phyloP scores from a whole-genome alignment of 805 yeast species.

The Yarrowia porcina region DNA sequence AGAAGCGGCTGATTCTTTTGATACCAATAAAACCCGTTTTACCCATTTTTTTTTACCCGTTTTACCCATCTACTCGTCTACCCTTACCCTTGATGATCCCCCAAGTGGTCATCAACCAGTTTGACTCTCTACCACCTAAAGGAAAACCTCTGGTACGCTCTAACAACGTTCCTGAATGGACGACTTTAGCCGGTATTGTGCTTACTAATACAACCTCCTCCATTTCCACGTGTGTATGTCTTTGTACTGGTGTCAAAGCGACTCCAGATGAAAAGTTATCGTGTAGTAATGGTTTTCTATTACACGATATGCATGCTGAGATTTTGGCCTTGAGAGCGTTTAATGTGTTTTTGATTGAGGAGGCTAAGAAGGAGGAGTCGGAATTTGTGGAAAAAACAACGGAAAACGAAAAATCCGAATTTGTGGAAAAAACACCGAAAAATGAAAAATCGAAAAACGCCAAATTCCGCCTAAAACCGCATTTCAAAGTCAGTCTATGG shows the following conservation, averaged over 20 bases:
- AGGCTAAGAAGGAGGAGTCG: conserved; percentile 36
- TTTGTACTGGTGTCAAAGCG: conserved; percentile 83
- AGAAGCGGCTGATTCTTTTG: no score
- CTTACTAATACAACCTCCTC: no score
- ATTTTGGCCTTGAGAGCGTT: conserved; percentile 67
- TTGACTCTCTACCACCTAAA: conserved; percentile 34
- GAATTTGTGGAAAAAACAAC: conserved; percentile 20
- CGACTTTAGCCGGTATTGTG: conserved; percentile 77
- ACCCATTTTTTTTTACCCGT: no score
- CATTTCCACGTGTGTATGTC: conserved; percentile 44
- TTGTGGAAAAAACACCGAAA: conserved; percentile 22
- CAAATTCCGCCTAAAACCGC: no score
- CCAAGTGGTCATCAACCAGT: conserved; percentile 31
- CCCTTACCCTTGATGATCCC: not conserved
- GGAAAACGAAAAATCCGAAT: not conserved
- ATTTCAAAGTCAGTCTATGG: conserved; percentile 53
- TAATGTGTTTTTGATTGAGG: conserved; percentile 56
- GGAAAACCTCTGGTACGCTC: conserved; percentile 63
- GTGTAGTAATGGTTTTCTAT: conserved; percentile 53
- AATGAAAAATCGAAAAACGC: no score
- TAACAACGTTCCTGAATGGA: conserved; percentile 74
- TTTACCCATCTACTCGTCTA: no score
- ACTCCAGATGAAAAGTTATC: conserved; percentile 52
- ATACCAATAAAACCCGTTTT: no score
- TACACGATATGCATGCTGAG: conserved; percentile 94